Evolutionary conservation across 352 stramenopile genomes (phyloP), one percentile per base, ranked within the genome.

Genomic region (Phytophthora multivora): DNA sequence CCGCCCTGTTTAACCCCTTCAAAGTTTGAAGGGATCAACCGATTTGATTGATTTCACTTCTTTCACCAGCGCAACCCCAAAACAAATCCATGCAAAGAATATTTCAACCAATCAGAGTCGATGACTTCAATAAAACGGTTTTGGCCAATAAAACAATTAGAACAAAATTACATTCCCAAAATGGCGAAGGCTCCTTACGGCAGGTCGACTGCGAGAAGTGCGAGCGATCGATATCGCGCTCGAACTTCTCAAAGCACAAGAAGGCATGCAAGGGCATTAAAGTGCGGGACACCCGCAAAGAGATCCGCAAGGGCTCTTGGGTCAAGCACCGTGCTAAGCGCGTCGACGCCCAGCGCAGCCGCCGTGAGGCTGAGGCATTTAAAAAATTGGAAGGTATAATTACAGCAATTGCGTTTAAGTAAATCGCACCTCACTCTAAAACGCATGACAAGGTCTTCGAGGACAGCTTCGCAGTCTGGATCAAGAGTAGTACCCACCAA

Each of bases 181-280:
- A 54, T 54, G 31, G 18, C 31, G 11, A 54, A 25, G 19, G 47
- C 47, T 18, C 30, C 47, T 16, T 43, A 35, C 31, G 47, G 47
- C 18, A 54, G 6, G 7, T 12, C 15, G 7, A 40, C 8, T 43
- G 47, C 47, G 30, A 54, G 18, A 43, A 31, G 30, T 39, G 33
- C 12, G 11, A 39, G 33, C 11, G 15, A 12, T 15, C 33, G 33
- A 39, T 39, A 39, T 39, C 12, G 11, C 33, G 4, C n/a, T 10
- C 30, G 5, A 54, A 45, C 13, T 33, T 54, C 13, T 45, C 31
- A 3, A 53, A 42, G 30, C 18, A 54, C 47, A 23, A 42, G 12
- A 54, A 43, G 7, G 26, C 11, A 35, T 54, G 47, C 47, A 54
- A 54, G 19, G 31, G 47, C 5, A 33, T 43, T 11, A 54, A 33